Conservation (phyloP, 441 rosid genomes). For the Erodium moschatum region DNA sequence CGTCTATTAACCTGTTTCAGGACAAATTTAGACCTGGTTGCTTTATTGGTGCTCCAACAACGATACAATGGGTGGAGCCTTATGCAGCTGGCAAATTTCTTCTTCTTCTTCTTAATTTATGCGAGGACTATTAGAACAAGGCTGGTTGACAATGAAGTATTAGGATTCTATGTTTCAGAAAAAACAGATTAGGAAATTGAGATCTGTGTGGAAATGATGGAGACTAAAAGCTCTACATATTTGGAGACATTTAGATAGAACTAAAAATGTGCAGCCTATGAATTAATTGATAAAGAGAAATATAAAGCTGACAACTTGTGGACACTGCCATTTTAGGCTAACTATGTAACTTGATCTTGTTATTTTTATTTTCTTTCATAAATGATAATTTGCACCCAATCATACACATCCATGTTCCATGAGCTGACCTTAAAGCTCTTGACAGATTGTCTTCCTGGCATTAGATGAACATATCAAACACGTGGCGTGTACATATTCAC, state of each 20-base stretch:
- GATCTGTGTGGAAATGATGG: not conserved
- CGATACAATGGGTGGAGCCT: not conserved
- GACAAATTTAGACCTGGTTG: no score
- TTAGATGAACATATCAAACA: slow-evolving; percentile 43
- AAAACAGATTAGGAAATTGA: not conserved
- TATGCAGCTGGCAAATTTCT: no score
- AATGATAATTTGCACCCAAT: slow-evolving; percentile 4
- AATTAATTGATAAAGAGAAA: not conserved
- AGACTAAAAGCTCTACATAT: not conserved
- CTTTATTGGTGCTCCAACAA: no score
- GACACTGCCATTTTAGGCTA: not conserved
- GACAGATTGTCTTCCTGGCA: slow-evolving; percentile 59
- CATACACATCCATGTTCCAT: not conserved
- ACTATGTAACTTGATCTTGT: not conserved
- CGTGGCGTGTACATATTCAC: slow-evolving; percentile 46
- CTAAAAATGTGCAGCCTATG: not conserved
- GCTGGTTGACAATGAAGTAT: not conserved
- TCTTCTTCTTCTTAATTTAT: no score
- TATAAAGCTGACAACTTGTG: not conserved
- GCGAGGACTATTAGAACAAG: not conserved
- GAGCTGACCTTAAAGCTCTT: slow-evolving; percentile 14
- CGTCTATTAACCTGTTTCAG: no score
- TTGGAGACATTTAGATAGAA: not conserved
- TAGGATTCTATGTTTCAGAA: not conserved
- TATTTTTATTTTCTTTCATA: not conserved